Evolutionary conservation across 2,329 filamentous ascomycete genomes (phyloP), one percentile per base, ranked within the genome.

Genomic region (Ophiostoma quercus): DNA sequence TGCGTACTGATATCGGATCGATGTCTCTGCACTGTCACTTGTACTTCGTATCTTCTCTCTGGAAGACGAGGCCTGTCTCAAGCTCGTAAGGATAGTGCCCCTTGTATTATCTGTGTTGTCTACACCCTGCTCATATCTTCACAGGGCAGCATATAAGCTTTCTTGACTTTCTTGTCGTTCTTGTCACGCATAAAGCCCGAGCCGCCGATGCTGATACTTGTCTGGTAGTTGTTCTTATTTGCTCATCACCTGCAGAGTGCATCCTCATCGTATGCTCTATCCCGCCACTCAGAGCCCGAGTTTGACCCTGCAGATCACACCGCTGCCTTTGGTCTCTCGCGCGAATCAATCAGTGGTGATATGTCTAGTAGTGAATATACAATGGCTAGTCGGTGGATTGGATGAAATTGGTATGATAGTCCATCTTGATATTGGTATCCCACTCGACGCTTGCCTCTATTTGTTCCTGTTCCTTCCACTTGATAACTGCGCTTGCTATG

Each of bases 251-350:
- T 25, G 2, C 39, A 41, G 8, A 41, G 39, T 11, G 12, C 39
- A 41, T 41, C 39, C n/a, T 19, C 16, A 51, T 19, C 47, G 6
- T 7, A n/a, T 29, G 51, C n/a, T 57, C 11, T 57, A 25, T 12
- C 51, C 51, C 25, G 19, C 43, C 43, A 57, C n/a, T 25, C n/a
- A 57, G 51, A 57, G 51, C 51, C 51, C 51, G 51, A 32, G 70
- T 71, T 73, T 73, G 72, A 73, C 69, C 69, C 68, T 71, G 71
- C 69, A 67, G 72, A 73, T 73, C 71, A 73, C 67, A 73, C 72
- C 67, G 60, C 37, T 54, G 63, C 67, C 67, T 67, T 69, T 39
- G 66, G 60, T 63, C 67, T 71, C 70, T 69, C 68, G 70, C 66
- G 71, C 67, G 57, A 70, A 69, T 71, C 70, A 70, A 70, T 71